phyloP scores from a whole-genome alignment of 306 rosid genomes.

The barrel medic (Medicago truncatula) region DNA sequence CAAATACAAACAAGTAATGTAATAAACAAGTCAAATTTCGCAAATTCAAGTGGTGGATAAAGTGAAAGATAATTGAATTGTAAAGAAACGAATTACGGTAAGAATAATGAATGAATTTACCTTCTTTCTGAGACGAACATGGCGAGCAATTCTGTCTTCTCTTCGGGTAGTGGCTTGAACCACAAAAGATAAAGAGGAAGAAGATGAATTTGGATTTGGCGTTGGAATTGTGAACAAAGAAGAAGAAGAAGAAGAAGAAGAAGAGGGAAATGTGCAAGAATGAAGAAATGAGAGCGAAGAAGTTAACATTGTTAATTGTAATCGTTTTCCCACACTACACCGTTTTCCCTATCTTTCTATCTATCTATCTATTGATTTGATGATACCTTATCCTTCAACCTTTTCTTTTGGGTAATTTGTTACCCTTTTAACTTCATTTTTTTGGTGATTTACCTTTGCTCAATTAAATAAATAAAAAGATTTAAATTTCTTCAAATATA shows the following conservation, averaged over 20 bases:
- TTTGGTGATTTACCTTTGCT: too few species aligned
- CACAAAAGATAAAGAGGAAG: conserved; percentile 41
- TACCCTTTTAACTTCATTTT: too few species aligned
- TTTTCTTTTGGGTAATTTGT: too few species aligned
- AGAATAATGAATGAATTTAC: not conserved
- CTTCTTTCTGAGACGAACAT: conserved; percentile 58
- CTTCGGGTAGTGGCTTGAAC: conserved; percentile 59
- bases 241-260: conserved; percentile 37
- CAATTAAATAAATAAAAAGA: too few species aligned
- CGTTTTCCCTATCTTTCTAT: too few species aligned
- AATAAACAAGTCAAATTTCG: not conserved
- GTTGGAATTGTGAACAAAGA: conserved; percentile 32
- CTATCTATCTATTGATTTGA: too few species aligned
- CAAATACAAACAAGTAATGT: conserved; percentile 5
- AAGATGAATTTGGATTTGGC: conserved; percentile 28
- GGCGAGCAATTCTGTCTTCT: conserved; percentile 78
- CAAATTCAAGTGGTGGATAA: not conserved
- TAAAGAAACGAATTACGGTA: not conserved
- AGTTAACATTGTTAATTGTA: conserved; percentile 44
- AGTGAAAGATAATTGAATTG: not conserved
- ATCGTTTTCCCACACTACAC: too few species aligned
- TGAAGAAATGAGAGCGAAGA: conserved; percentile 56
- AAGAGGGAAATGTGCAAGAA: conserved; percentile 41
- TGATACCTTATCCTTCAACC: too few species aligned
- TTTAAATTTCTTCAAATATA: too few species aligned